Base-by-base conservation (phyloP, 768 basidiomycete species). In the Strobilomyces echinocephalus region DNA sequence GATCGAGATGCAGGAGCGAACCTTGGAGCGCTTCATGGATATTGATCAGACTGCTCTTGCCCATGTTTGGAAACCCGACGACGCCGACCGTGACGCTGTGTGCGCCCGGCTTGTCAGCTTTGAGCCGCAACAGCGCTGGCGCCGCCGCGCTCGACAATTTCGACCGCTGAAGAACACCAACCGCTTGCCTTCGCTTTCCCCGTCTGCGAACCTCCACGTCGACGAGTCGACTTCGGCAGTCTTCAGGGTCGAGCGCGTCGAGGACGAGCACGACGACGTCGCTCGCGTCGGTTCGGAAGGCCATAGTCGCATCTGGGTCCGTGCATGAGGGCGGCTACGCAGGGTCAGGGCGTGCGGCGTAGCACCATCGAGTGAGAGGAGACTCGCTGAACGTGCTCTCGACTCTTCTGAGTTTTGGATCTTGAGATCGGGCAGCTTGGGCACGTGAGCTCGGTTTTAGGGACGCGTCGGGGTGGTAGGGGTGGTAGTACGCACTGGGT, bases 201-300 rank as follows among this genome's bases (percentile, higher is more conserved):
- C 89, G 78, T 57, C 91, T 76, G 42, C 88, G 76, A 1, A 97
- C 93, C 67, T 97, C 95, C 64, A 95, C 91, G 68, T 99, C 97
- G 5, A 98, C 93, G 36, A 95, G 77, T 48, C 87, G 78, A 70
- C 93, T 95, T n/a, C 95, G 73, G 40, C 92, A 95, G 0, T 95
- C 95, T 54, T 95, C 88, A 2, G 97, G 95, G 74, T 98, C n/a
- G n/a, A n/a, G n/a, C n/a, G n/a, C n/a, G n/a, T n/a, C n/a, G n/a
- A n/a, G n/a, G n/a, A n/a, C n/a, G n/a, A n/a, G n/a, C n/a, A n/a
- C n/a, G n/a, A n/a, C n/a, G n/a, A n/a, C n/a, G n/a, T n/a, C 24
- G 24, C 24, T 24, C 24, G 4, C 24, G 24, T 24, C 24, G 24
- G 24, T 24, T 24, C 24, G 24, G 24, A n/a, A 24, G 24, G 24